phyloP scores from a whole-genome alignment of 164 flowering plant genomes.

The Berberis thunbergii region DNA sequence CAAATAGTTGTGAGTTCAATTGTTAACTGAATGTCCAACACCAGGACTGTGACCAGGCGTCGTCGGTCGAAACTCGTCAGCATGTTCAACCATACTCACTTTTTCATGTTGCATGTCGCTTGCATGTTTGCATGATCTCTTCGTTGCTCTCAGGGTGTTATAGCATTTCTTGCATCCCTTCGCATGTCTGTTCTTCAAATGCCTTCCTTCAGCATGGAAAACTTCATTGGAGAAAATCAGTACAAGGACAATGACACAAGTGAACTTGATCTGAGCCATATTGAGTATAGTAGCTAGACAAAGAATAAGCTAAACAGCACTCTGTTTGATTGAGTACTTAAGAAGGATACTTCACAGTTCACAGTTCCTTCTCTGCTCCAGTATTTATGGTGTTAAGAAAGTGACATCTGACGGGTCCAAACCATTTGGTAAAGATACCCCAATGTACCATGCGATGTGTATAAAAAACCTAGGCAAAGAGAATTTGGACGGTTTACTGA shows the following conservation, averaged over 20 bases:
- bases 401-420: slow-evolving; percentile 12
- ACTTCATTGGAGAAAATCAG: slow-evolving; percentile 17
- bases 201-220: slow-evolving; percentile 21
- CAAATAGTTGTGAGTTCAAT: neutral
- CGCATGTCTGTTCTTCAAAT: slow-evolving; percentile 7
- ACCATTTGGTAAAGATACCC: slow-evolving; percentile 8
- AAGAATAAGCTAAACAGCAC: neutral
- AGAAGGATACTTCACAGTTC: neutral
- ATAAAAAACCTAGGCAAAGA: slow-evolving; percentile 3
- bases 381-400: slow-evolving; percentile 11
- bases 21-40: slow-evolving; percentile 3
- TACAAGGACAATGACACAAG: slow-evolving; percentile 11
- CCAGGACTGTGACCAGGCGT: slow-evolving; percentile 8
- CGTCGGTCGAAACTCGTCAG: slow-evolving; percentile 20
- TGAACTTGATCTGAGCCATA: slow-evolving; percentile 12
- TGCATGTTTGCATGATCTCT: neutral
- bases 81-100: neutral
- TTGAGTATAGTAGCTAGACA: neutral
- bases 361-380: neutral
- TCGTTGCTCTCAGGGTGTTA: neutral
- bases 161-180: neutral
- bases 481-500: slow-evolving; percentile 17
- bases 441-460: neutral
- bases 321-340: neutral
- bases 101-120: neutral